A percentile compares a stretch with the other conserved stretches of the same genome.
Conservation (phyloP, 1,284 basidiomycete species). For the Sutorius eximius region DNA sequence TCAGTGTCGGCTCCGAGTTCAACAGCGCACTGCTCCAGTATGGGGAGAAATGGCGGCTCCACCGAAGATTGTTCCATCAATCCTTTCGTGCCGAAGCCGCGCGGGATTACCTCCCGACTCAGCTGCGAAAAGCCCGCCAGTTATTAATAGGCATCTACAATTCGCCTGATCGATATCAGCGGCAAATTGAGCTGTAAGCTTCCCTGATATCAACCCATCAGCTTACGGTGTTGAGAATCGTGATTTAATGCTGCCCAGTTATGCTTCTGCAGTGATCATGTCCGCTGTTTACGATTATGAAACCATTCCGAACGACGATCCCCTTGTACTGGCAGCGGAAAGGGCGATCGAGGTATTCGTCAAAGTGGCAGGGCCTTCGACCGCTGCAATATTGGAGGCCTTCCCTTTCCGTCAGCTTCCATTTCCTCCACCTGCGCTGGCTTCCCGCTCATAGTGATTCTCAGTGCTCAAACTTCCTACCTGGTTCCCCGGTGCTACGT, state of each 20-base stretch:
- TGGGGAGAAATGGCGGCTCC: slow-evolving; percentile 33
- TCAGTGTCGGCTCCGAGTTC: slow-evolving; percentile 32
- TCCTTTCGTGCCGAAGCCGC: slow-evolving; percentile 32
- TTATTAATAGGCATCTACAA: slow-evolving; percentile 25
- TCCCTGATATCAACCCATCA: not conserved
- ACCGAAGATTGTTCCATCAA: slow-evolving; percentile 35
- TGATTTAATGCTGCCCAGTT: slow-evolving; percentile 13
- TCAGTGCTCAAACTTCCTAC: slow-evolving; percentile 31
- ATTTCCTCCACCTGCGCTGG: slow-evolving; percentile 7
- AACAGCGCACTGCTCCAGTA: slow-evolving; percentile 33
- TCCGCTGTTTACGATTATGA: slow-evolving; percentile 38
- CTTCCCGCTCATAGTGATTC: slow-evolving; percentile 16
- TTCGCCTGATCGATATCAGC: slow-evolving; percentile 28
- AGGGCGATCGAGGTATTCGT: slow-evolving; percentile 31
- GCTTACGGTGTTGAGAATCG: slow-evolving; percentile 1
- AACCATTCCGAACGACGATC: slow-evolving; percentile 27
- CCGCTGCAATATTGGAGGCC: slow-evolving; percentile 31
- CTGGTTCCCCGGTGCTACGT: slow-evolving; percentile 32
- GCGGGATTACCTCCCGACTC: slow-evolving; percentile 26
- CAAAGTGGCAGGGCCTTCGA: slow-evolving; percentile 28
- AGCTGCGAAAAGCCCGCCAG: slow-evolving; percentile 32
- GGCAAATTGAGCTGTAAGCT: slow-evolving; percentile 34
- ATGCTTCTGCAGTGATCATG: slow-evolving; percentile 36
- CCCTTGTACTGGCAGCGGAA: slow-evolving; percentile 32
- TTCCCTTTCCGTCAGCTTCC: slow-evolving; percentile 34